A percentile compares a stretch with the other conserved stretches of the same genome.
These are phyloP conservation scores for Decorospora gaudefroyi DNA, from an alignment of 2,329 filamentous ascomycete species.

Conservation along the genomic window DNA sequence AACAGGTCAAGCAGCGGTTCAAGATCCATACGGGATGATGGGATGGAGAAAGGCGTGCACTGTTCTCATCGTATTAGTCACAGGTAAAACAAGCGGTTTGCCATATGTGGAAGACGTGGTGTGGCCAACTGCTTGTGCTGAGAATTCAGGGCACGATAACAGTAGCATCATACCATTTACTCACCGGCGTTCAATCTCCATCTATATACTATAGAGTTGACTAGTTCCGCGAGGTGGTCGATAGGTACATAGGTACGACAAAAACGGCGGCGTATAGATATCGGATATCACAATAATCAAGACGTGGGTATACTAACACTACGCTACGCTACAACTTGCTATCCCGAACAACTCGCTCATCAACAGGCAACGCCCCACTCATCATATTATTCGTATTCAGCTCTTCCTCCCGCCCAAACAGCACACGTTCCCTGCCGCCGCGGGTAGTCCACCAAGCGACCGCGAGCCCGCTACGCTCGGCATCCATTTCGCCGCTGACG, in stretches of 20 bases:
- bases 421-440: constrained; percentile 61
- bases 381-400: constrained; percentile 61
- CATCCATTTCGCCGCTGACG: constrained; percentile 82
- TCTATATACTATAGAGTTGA: too few relatives aligned
- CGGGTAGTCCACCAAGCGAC: constrained; percentile 83
- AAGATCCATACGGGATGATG: constrained; percentile 38
- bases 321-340: constrained; percentile 59
- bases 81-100: constrained; percentile 16
- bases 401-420: constrained; percentile 58
- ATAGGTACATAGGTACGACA: not conserved
- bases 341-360: constrained; percentile 30
- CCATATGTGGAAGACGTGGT: too few relatives aligned
- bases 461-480: constrained; percentile 76
- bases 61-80: constrained; percentile 8
- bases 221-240: not conserved
- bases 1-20: constrained; percentile 53
- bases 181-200: too few relatives aligned
- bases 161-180: too few relatives aligned
- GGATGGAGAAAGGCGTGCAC: not conserved
- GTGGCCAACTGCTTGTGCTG: not conserved
- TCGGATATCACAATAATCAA: constrained; percentile 12
- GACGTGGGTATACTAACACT: too few relatives aligned
- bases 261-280: not conserved
- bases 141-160: too few relatives aligned
- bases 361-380: constrained; percentile 58